Conservation (phyloP, 352 stramenopile genomes). For the Blastocystis sp. region DNA sequence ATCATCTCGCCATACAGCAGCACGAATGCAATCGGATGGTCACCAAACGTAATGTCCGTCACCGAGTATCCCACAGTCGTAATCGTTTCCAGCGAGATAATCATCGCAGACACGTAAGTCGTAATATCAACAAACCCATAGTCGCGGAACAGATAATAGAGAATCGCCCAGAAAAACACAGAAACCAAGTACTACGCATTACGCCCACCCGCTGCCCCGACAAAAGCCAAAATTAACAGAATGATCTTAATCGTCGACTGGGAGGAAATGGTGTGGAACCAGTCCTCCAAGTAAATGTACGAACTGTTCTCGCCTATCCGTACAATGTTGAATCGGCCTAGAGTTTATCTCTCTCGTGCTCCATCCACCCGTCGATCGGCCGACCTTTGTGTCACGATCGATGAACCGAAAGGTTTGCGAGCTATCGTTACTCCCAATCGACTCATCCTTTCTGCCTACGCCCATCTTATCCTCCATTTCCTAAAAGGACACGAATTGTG, state of each 20-base stretch:
- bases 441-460: too few relatives aligned
- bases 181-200: conserved; percentile 23
- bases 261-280: conserved; percentile 48
- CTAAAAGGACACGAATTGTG: too few relatives aligned
- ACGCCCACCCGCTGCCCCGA: background rate
- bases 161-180: conserved; percentile 27
- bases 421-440: too few relatives aligned
- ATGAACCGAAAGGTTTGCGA: conserved; percentile 42
- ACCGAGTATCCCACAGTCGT: conserved; percentile 48
- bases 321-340: conserved; percentile 48
- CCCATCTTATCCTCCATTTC: too few relatives aligned
- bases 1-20: conserved; percentile 53
- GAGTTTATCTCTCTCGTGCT: background rate
- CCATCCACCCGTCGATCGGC: conserved; percentile 9
- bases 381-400: background rate
- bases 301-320: conserved; percentile 47
- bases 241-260: conserved; percentile 18
- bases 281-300: conserved; percentile 51
- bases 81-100: conserved; percentile 53
- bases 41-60: conserved; percentile 51
- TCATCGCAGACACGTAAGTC: conserved; percentile 45
- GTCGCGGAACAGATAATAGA: conserved; percentile 47
- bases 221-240: conserved; percentile 47
- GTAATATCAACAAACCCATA: conserved; percentile 52
- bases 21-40: conserved; percentile 39